Evolutionary conservation across 2,329 filamentous ascomycete species (phyloP).

Genomic region (Aspergillus glaucus): DNA sequence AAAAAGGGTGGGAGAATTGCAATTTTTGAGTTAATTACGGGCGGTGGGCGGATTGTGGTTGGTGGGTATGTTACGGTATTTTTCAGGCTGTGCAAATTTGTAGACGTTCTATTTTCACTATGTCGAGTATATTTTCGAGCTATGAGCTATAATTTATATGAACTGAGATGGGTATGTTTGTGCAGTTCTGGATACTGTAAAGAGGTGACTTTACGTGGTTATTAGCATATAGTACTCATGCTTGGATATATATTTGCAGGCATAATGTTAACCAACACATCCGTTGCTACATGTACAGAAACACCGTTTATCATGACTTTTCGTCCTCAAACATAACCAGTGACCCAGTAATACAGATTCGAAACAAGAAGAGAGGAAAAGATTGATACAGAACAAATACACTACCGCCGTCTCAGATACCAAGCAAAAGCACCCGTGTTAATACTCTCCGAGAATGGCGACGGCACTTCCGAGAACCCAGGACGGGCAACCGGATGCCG

Average conservation of each 20-base stretch:
- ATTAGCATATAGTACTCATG: too few relatives aligned
- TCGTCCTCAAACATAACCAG: too few relatives aligned
- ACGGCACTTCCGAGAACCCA: conserved; percentile 74
- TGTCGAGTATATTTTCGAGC: too few relatives aligned
- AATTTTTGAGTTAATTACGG: neutral
- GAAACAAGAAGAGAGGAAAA: conserved; percentile 6
- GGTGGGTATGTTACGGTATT: conserved; percentile 21
- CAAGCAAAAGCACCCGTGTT: conserved; percentile 84
- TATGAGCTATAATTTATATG: too few relatives aligned
- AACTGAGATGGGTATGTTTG: too few relatives aligned
- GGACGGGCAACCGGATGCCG: conserved; percentile 85
- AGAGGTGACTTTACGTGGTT: too few relatives aligned
- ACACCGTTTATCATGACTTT: too few relatives aligned
- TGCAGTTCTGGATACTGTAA: too few relatives aligned
- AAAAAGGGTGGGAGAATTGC: neutral
- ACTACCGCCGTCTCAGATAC: conserved; percentile 78
- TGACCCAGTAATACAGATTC: conserved; percentile 32
- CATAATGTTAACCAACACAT: too few relatives aligned
- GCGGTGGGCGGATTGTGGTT: neutral
- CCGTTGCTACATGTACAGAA: too few relatives aligned
- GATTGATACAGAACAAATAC: conserved; percentile 3
- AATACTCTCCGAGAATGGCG: conserved; percentile 66
- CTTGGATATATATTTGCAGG: too few relatives aligned
- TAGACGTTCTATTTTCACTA: too few relatives aligned
- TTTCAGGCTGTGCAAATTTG: conserved; percentile 5